Percentiles rank a stretch among this genome's conserved stretches.
phyloP scores from a whole-genome alignment of 2,329 filamentous ascomycete species.

The Fusarium musae region DNA sequence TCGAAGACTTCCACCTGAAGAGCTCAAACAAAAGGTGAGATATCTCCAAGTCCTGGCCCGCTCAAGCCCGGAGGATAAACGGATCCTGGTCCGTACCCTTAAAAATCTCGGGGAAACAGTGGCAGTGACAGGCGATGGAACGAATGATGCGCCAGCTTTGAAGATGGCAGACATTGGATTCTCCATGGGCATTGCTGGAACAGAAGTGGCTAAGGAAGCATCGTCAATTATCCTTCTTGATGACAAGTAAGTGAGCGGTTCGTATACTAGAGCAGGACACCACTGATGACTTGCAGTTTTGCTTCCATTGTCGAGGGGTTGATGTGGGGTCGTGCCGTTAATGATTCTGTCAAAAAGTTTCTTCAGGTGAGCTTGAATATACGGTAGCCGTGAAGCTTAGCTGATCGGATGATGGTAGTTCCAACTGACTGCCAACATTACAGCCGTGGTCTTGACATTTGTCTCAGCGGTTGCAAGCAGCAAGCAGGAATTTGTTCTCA shows the following conservation, averaged over 20 bases:
- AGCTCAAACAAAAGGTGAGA: conserved; percentile 65
- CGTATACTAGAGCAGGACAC: not conserved
- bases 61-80: conserved; percentile 74
- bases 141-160: conserved; percentile 69
- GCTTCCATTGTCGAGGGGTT: conserved; percentile 69
- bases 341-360: conserved; percentile 72
- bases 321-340: conserved; percentile 71
- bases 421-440: conserved; percentile 72
- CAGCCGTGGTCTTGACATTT: conserved; percentile 68
- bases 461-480: conserved; percentile 65
- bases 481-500: conserved; percentile 65
- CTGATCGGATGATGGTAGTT: conserved; percentile 55
- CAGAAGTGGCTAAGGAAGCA: conserved; percentile 71
- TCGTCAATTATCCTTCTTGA: conserved; percentile 71
- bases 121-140: conserved; percentile 70
- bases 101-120: conserved; percentile 71
- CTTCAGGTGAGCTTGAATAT: conserved; percentile 57
- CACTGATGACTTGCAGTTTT: conserved; percentile 51
- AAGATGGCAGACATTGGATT: conserved; percentile 72
- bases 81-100: conserved; percentile 68
- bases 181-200: conserved; percentile 73
- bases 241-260: conserved; percentile 56
- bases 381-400: not conserved
- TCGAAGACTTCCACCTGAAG: conserved; percentile 64
- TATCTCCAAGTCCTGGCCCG: conserved; percentile 72